Evolutionary conservation across 148 eudicot species (phyloP).

Genomic region (Fagopyrum homotropicum): DNA sequence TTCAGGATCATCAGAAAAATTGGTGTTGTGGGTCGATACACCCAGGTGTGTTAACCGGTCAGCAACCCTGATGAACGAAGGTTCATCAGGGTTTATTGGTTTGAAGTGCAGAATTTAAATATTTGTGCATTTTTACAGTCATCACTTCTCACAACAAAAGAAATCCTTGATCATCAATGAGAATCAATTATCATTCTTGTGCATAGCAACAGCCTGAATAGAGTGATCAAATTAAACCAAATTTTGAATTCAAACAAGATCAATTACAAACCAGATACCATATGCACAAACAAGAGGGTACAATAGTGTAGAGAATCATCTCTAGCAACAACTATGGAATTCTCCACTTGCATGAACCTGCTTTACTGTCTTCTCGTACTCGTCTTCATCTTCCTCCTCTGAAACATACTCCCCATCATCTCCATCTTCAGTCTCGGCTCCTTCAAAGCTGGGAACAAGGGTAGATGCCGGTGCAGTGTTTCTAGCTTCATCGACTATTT

Average conservation of each 20-base stretch:
- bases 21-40: no score
- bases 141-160: no score
- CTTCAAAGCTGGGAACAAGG: slow-evolving; percentile 24
- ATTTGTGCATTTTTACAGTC: no score
- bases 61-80: no score
- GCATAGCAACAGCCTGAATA: not conserved
- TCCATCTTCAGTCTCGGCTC: slow-evolving; percentile 27
- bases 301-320: not conserved
- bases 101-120: no score
- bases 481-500: slow-evolving; percentile 37
- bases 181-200: not conserved
- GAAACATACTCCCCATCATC: slow-evolving; percentile 11
- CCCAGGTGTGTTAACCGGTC: no score
- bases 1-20: no score
- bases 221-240: not conserved
- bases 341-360: slow-evolving; percentile 16
- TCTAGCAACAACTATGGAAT: not conserved
- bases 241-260: not conserved
- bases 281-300: not conserved
- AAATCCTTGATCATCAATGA: not conserved
- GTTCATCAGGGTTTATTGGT: no score
- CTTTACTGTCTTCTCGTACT: slow-evolving; percentile 16
- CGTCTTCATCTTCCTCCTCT: slow-evolving; percentile 34
- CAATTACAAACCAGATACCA: not conserved
- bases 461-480: slow-evolving; percentile 29